Percentiles rank a stretch among this genome's conserved stretches.
Evolutionary conservation across 2,329 filamentous ascomycete genomes (phyloP).

Genomic region (Botrytis paeoniae): DNA sequence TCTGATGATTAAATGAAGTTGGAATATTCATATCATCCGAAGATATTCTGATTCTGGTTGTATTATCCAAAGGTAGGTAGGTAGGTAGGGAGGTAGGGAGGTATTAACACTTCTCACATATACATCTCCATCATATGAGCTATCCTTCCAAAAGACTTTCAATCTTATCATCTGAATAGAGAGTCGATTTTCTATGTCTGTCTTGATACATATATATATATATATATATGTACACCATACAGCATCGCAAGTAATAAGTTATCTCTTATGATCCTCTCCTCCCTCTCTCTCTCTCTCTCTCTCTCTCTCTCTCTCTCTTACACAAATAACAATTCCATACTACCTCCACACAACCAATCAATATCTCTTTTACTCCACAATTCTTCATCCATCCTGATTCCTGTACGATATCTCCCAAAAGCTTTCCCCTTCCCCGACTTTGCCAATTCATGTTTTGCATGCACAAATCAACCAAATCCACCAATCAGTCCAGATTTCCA

Average conservation of each 20-base stretch:
- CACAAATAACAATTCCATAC: neutral
- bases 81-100: no score
- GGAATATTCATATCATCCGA: no score
- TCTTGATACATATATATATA: neutral
- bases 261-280: neutral
- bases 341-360: neutral
- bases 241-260: no score
- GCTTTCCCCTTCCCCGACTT: neutral
- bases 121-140: neutral
- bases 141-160: no score
- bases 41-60: neutral
- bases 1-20: no score
- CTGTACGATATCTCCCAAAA: neutral
- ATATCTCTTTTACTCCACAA: neutral
- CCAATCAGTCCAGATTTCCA: neutral
- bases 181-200: neutral
- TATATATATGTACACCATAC: no score
- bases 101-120: neutral
- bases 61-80: neutral
- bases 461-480: neutral
- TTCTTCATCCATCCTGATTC: neutral
- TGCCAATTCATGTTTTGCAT: neutral
- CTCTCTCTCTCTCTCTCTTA: no score
- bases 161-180: neutral
- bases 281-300: neutral